Base-by-base conservation (phyloP, 2,329 filamentous ascomycete genomes). In the Cercospora sp. region DNA sequence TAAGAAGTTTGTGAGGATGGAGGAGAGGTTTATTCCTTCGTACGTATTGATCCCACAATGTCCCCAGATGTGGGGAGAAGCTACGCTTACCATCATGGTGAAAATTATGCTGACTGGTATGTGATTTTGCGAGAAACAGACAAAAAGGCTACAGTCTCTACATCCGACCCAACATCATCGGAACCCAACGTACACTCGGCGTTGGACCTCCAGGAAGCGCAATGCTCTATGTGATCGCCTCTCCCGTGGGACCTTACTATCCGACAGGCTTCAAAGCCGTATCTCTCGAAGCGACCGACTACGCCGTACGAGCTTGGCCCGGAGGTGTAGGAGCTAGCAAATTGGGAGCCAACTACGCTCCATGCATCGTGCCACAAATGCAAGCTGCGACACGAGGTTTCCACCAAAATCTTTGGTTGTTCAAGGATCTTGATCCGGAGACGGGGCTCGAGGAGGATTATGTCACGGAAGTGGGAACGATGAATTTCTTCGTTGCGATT, bases 351-450 rank as follows among this genome's bases (percentile, higher is more conserved):
- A 99, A 99, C 87, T 99, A 99, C 80, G 95, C 95, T n/a, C 95
- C 95, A 5, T 98, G 95, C 84, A 94, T 99, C 76, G 85, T 98
- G n/a, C 95, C 95, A 18, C 95, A 99, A 83, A 87, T 95, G 76
- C 88, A 97, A 81, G 95, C 95, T 51, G 93, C 93, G 57, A 91
- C 89, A 80, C 89, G 93, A 66, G 95, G 95, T 23, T 97, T 94
- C 86, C 94, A 98, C 83, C 95, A 99, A 84, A 99, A 98, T 82
- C 86, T 99, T 64, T 99, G 95, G 95, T 84, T 99, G 33, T 99
- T 98, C 78, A 94, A 94, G 53, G 90, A 96, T 77, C 60, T 74
- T 5, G 76, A 77, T 61, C 70, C 72, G 7, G 72, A 71, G 57
- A 75, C 74, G 5, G 78, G 78, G 10, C 68, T 74, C 58, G 71